Evolutionary conservation across 148 eudicot species (phyloP), one percentile per base, ranked within the genome.

Genomic region (Oxyria digyna): DNA sequence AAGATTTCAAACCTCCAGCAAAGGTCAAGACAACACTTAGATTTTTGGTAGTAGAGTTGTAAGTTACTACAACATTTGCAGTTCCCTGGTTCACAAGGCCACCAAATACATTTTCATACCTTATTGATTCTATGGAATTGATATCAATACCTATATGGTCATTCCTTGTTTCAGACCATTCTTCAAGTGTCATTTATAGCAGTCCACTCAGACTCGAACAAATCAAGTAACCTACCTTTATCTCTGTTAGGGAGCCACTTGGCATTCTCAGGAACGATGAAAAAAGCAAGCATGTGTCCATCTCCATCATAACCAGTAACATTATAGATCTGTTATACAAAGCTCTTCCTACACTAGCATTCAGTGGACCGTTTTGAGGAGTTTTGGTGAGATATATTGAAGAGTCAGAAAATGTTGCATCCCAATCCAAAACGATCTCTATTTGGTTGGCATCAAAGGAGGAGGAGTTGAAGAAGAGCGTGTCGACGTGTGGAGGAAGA

Each of bases 131-230:
- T n/a, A 87, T 78, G 3, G 87, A 78, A 65, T 81, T 75, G 2
- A 43, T 75, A 68, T 85, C 83, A 75, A 85, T 87, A 5, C 93
- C 93, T 1, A 87, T 82, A 69, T 87, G 89, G 66, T 78, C 78
- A 35, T 35, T 73, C 0, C 77, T 15, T 31, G 93, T 87, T 26
- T 54, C 62, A 70, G 77, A 84, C 87, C 89, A 87, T 11, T 72
- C 84, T 0, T 68, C 26, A 3, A 5, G 74, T 73, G 69, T 57
- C 71, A 14, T 27, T 12, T 4, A 24, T 13, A 55, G 63, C 63
- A 3, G 72, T 68, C 15, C 77, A 72, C 12, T 80, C 78, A 9
- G 92, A 79, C 73, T 87, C 80, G 69, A 85, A 82, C 15, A 87
- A 79, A 27, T 87, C 92, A 2, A 83, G 35, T 29, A 77, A 83